These are phyloP conservation scores for Phytophthora cryptogea DNA, from an alignment of 352 stramenopile species.

Conservation along the genomic window DNA sequence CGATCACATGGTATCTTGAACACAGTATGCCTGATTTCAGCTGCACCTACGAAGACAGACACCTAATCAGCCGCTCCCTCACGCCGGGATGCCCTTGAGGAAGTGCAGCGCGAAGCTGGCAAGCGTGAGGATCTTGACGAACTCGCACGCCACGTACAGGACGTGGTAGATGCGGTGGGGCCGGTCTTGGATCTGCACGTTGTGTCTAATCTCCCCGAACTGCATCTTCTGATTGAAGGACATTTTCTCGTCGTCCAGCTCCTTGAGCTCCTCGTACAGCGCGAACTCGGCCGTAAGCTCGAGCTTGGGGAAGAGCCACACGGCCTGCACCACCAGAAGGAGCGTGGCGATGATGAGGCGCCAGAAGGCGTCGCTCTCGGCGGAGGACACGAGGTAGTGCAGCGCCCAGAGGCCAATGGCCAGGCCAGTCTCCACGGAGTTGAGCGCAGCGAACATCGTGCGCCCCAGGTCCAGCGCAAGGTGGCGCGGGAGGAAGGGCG, in stretches of 20 bases:
- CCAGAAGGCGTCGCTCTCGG: constrained; percentile 35
- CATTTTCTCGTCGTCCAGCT: constrained; percentile 50
- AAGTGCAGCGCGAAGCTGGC: constrained; percentile 53
- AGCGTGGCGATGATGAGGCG: constrained; percentile 43
- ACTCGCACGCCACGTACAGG: constrained; percentile 47
- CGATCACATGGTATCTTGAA: constrained; percentile 30
- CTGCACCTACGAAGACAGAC: neutral
- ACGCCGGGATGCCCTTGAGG: constrained; percentile 43
- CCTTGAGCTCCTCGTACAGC: constrained; percentile 61
- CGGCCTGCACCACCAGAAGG: constrained; percentile 44
- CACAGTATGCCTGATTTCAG: constrained; percentile 22
- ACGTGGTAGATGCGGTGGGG: constrained; percentile 50
- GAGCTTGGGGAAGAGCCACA: constrained; percentile 59
- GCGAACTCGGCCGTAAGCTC: constrained; percentile 55
- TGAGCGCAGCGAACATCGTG: constrained; percentile 68
- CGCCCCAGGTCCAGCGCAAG: constrained; percentile 66
- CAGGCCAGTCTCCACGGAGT: constrained; percentile 62
- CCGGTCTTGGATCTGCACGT: constrained; percentile 44
- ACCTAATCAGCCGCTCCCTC: neutral
- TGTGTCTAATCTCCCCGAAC: constrained; percentile 58
- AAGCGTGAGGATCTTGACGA: constrained; percentile 58
- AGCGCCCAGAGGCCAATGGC: constrained; percentile 56
- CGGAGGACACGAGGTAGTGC: constrained; percentile 34
- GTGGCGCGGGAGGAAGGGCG: constrained; percentile 63
- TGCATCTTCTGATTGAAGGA: constrained; percentile 68